These are phyloP conservation scores for Picochlorum sp. DNA, from an alignment of 139 green algal species.

Conservation along the genomic window DNA sequence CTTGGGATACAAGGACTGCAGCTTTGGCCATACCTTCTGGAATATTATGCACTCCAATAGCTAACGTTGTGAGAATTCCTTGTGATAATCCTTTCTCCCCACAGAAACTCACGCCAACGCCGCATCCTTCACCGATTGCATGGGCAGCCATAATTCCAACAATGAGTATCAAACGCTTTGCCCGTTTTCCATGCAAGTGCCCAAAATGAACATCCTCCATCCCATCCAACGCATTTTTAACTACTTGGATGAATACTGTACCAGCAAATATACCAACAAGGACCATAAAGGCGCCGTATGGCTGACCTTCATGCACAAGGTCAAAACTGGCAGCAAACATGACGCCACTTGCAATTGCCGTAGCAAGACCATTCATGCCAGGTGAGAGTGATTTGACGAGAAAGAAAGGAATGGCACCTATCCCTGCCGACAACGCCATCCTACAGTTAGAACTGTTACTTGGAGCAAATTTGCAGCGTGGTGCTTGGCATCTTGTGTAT, in stretches of 20 bases:
- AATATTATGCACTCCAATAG: conserved; percentile 96
- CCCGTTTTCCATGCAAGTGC: conserved; percentile 58
- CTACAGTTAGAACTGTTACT: conserved; percentile 32
- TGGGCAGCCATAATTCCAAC: conserved; percentile 95
- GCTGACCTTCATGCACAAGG: conserved; percentile 80
- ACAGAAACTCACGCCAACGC: conserved; percentile 85
- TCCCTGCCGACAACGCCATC: conserved; percentile 49
- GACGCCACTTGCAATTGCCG: conserved; percentile 88
- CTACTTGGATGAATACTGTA: conserved; percentile 62
- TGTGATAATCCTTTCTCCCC: conserved; percentile 71
- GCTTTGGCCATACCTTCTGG: conserved; percentile 91
- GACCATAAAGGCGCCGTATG: conserved; percentile 51
- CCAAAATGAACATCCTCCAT: conserved; percentile 63
- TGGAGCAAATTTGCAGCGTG: conserved; percentile 7
- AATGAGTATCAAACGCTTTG: conserved; percentile 80
- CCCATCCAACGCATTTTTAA: conserved; percentile 43
- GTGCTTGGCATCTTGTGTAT: background rate
- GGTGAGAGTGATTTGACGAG: conserved; percentile 43
- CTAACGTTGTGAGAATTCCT: conserved; percentile 85
- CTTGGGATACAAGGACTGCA: conserved; percentile 81
- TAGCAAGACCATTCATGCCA: conserved; percentile 62
- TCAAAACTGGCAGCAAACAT: conserved; percentile 96
- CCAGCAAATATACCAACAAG: conserved; percentile 66
- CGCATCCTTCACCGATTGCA: conserved; percentile 88
- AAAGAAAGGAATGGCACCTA: conserved; percentile 73